phyloP scores from a whole-genome alignment of 305 asterid species.

The Petunia hybrid region DNA sequence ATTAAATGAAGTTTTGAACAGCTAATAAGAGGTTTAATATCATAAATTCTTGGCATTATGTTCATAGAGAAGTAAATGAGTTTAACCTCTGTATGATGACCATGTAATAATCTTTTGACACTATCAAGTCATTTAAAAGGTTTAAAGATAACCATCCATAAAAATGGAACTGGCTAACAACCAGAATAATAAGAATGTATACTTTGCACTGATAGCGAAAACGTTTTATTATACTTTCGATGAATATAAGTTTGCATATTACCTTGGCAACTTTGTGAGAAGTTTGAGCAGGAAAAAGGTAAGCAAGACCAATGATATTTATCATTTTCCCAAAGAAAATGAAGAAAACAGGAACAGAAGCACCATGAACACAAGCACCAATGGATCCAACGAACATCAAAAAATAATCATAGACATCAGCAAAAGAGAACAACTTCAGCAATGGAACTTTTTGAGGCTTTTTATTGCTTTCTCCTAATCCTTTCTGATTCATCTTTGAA shows the following conservation, averaged over 20 bases:
- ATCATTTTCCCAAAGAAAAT: conserved; percentile 92
- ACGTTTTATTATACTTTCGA: too few species aligned
- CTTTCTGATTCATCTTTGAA: conserved; percentile 26
- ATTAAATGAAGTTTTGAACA: not conserved
- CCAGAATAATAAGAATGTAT: too few species aligned
- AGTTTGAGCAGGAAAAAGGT: conserved; percentile 82
- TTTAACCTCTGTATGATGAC: too few species aligned
- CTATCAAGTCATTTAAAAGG: too few species aligned
- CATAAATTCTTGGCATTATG: too few species aligned
- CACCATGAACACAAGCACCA: conserved; percentile 94
- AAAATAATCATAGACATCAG: conserved; percentile 75
- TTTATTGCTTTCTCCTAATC: conserved; percentile 35
- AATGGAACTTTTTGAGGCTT: conserved; percentile 47
- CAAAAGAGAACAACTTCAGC: conserved; percentile 68
- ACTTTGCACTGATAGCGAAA: too few species aligned
- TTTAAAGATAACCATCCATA: too few species aligned
- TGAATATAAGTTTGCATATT: not conserved
- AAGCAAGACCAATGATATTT: conserved; percentile 82
- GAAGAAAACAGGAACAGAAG: conserved; percentile 95
- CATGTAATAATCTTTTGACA: too few species aligned
- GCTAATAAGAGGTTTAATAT: too few species aligned
- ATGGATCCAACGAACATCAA: conserved; percentile 77
- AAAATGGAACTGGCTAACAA: too few species aligned
- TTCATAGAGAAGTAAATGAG: too few species aligned
- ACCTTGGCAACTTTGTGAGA: conserved; percentile 86